Percentiles rank a stretch among this genome's conserved stretches.
Conservation (phyloP, 2,329 filamentous ascomycete species). For the Zasmidium angulare region DNA sequence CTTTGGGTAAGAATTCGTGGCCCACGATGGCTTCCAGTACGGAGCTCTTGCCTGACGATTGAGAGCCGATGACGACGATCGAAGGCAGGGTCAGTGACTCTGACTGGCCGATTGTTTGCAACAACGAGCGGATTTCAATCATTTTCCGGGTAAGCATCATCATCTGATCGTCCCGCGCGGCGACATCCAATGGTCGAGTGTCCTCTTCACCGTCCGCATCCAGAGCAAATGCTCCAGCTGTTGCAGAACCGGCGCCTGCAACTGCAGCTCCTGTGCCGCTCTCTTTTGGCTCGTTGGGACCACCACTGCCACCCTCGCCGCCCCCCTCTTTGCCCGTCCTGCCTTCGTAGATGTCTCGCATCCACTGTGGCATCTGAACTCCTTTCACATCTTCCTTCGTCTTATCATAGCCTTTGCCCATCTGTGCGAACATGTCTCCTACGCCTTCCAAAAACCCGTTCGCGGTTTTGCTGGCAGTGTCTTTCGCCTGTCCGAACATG, state of each 20-base stretch:
- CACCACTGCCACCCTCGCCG: slow-evolving; percentile 35
- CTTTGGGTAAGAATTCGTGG: slow-evolving; percentile 95
- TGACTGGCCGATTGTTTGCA: slow-evolving; percentile 90
- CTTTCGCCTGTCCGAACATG: slow-evolving; percentile 69
- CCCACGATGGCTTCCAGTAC: slow-evolving; percentile 96
- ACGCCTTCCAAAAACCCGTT: slow-evolving; percentile 69
- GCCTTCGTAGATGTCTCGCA: slow-evolving; percentile 62
- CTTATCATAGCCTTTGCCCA: slow-evolving; percentile 75
- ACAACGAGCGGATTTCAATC: slow-evolving; percentile 94
- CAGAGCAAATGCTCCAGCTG: slow-evolving; percentile 76
- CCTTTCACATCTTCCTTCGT: slow-evolving; percentile 64
- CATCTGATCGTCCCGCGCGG: slow-evolving; percentile 93
- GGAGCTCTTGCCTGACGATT: slow-evolving; percentile 97
- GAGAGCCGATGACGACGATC: slow-evolving; percentile 98
- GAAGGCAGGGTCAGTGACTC: slow-evolving; percentile 85
- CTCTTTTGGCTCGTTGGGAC: slow-evolving; percentile 40
- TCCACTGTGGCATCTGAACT: slow-evolving; percentile 67
- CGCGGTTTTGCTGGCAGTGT: slow-evolving; percentile 69
- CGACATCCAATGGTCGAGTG: slow-evolving; percentile 60
- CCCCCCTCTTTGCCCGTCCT: slow-evolving; percentile 30
- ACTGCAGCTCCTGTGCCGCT: slow-evolving; percentile 52
- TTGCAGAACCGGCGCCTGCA: slow-evolving; percentile 66
- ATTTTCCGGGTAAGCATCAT: slow-evolving; percentile 99
- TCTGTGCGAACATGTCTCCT: slow-evolving; percentile 74
- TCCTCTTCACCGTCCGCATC: slow-evolving; percentile 66